Evolutionary conservation across 441 rosid genomes (phyloP), one percentile per base, ranked within the genome.

Genomic region (Croton laevigatus): DNA sequence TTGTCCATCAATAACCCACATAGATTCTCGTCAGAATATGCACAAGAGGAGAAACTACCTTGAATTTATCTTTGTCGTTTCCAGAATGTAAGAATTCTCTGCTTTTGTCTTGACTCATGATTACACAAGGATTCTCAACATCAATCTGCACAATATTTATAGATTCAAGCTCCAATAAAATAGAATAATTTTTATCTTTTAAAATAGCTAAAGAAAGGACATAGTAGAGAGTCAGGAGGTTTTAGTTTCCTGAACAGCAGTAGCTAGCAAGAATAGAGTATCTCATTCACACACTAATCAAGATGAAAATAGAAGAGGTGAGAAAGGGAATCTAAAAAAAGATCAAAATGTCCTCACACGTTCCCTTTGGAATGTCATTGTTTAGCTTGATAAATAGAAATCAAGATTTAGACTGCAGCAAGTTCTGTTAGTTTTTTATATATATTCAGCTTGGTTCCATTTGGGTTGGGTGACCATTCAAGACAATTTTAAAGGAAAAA

Each of bases 41-140:
- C 12, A 9, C 44, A 53, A 48, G 65, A 32, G 34, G 54, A 69
- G 70, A 75, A 52, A 27, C 72, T 76, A 93, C 99, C 96, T 85
- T 93, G 79, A 95, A 95, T 76, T 91, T 93, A 69, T 95, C 99
- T 76, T 82, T 93, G 80, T 87, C 94, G 77, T 91, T 91, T 53
- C 99, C 99, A 65, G 98, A 95, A 84, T 95, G 98, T 68, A 95
- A 73, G 68, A 93, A 95, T 73, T 95, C 99, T 78, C 99, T 88
- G 86, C 99, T 95, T 82, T 88, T 93, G 82, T 95, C 99, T 84
- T 95, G 99, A 77, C 91, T 91, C 99, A 95, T 95, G 66, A 95
- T 74, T 19, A 95, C 98, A 68, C 99, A 95, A 4, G 99, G 99
- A 80, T 95, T 95, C 82, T 95, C 98, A 63, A 95, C 96, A 80